Base-by-base conservation (phyloP, 345 rosid species). In the Trapa bicornis region DNA sequence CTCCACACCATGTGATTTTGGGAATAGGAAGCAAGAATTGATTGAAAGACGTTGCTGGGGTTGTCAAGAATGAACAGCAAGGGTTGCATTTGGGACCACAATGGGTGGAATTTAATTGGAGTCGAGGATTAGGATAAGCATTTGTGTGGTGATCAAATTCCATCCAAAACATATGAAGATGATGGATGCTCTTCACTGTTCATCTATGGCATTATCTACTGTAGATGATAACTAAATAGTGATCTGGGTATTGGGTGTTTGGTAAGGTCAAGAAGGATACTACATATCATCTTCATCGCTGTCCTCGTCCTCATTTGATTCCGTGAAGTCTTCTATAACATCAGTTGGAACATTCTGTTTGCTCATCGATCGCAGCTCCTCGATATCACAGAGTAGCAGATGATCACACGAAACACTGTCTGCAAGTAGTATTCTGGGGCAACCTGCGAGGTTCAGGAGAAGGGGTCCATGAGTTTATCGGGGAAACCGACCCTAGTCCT, bases 281-380 rank as follows among this genome's bases (percentile, higher is more conserved):
- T 8, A 41, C 43, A 4, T 35, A 54, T 45, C 60, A 47, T 71
- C 66, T 50, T 52, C 67, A 1, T 64, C 75, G 37, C 68, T 80
- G 35, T 68, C 76, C 29, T 74, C 75, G 36, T 54, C 60, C 8
- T 54, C 35, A 22, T n/a, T 38, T 32, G 70, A 69, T 36, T 61
- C 84, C 37, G 99, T 94, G 73, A 83, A 84, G 78, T 91, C 99
- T 84, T 94, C 96, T 13, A 94, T 76, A 10, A 75, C 80, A 33
- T 79, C 82, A 1, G 82, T 64, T 35, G 75, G 72, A 10, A 68
- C 77, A 70, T 74, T 60, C 71, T 83, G 79, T 71, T 72, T 87
- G 63, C 72, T 82, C 74, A 56, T 68, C 2, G 81, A 48, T n/a
- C 89, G 83, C 80, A 86, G 38, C 73, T 91, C 96, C 43, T 85